Percentiles rank a stretch among this genome's conserved stretches.
Conservation (phyloP, 805 yeast genomes). For the Teunomyces aglyptinius region DNA sequence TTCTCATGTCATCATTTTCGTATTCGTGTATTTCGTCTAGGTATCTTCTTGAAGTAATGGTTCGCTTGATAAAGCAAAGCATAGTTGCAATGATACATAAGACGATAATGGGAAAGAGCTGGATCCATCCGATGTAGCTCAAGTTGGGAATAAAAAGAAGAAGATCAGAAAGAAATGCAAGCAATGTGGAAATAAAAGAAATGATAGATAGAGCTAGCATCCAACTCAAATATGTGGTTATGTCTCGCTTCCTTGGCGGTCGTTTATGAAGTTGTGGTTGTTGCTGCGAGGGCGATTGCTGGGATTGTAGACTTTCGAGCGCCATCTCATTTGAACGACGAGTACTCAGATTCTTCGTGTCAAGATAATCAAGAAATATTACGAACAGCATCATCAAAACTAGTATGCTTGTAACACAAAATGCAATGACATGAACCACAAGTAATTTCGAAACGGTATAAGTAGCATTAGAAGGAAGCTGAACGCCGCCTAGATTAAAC, state of each 20-base stretch:
- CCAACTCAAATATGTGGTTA: constrained; percentile 41
- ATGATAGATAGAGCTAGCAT: constrained; percentile 62
- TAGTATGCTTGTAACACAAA: constrained; percentile 27
- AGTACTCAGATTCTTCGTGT: constrained; percentile 1
- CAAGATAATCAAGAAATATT: constrained; percentile 6
- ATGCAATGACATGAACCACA: constrained; percentile 41
- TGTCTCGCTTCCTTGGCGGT: constrained; percentile 3
- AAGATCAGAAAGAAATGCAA: constrained; percentile 81
- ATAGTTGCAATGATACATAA: constrained; percentile 63
- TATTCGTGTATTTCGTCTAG: constrained; percentile 30
- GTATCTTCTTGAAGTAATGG: constrained; percentile 51
- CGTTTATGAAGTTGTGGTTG: not conserved
- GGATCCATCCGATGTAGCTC: constrained; percentile 83
- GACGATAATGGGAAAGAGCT: constrained; percentile 64
- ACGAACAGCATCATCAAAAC: constrained; percentile 12
- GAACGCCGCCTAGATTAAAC: constrained; percentile 21
- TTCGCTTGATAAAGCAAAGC: constrained; percentile 70
- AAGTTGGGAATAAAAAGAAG: constrained; percentile 73
- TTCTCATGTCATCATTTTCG: constrained; percentile 35
- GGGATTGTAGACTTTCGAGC: not conserved
- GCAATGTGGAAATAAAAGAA: constrained; percentile 63
- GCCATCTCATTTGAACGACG: not conserved
- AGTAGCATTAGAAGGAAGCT: constrained; percentile 40
- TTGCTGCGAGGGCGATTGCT: not conserved
- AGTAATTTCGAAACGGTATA: constrained; percentile 40